Evolutionary conservation across 306 rosid species (phyloP), one percentile per base, ranked within the genome.

Genomic region (Psophocarpus tetragonolobus): DNA sequence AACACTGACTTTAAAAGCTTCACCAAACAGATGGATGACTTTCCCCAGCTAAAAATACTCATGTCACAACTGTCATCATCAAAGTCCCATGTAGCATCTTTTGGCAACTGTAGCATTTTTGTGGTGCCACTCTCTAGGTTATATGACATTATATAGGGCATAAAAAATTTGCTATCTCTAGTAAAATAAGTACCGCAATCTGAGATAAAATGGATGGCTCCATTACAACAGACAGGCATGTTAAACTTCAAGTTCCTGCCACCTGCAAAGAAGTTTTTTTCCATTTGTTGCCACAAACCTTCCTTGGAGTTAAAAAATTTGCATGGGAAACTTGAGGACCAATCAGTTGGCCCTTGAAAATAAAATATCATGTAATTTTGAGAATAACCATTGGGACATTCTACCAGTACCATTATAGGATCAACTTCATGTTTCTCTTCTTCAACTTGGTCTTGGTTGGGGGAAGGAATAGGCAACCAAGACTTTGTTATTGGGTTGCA

Each of bases 11-110:
- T 56, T n/a, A n/a, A 66, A 5, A 72, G 32, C 11, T 57, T 78
- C 26, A 78, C 80, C 66, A 83, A 83, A 48, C 80, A 78, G 8
- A 83, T 78, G 1, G 80, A 78, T 0, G 65, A 58, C 2, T 77
- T 56, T 3, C 50, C 58, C 83, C 83, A 77, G 17, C 2, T 27
- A 20, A 58, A 57, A 27, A 58, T 58, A 2, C 36, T 13, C 18
- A 58, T 27, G 1, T 26, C 65, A 58, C 4, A 58, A 27, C 0
- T 12, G 0, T 2, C 12, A 13, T 56, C 17, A 56, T 56, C 17
- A 0, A 17, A 23, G 3, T 20, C 36, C 20, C 15, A 26, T 58
- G 4, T 26, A 0, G 38, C 65, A 5, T 27, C 65, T 58, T 2
- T 58, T 26, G 65, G 65, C 36, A 58, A 3, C 20, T 10, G 13